Conservation (phyloP, 352 stramenopile species). For the Pythium utonaiense region DNA sequence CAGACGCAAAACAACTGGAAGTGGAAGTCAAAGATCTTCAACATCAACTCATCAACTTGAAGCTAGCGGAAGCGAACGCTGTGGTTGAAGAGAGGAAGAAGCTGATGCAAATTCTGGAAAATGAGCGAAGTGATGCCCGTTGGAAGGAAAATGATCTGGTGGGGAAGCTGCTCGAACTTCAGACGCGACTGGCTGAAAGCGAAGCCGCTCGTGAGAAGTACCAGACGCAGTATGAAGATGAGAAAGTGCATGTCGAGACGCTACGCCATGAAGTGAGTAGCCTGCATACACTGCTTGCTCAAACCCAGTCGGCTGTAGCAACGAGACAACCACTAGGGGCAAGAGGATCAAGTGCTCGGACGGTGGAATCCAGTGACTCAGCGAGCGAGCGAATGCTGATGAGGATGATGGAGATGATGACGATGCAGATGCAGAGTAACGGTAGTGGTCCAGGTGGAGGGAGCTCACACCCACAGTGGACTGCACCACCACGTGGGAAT, state of each 20-base stretch:
- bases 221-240: constrained; percentile 72
- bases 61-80: constrained; percentile 48
- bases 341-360: constrained; percentile 13
- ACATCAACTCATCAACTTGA: constrained; percentile 50
- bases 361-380: constrained; percentile 7
- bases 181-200: constrained; percentile 43
- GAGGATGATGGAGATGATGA: constrained; percentile 71
- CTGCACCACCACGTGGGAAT: not conserved
- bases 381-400: constrained; percentile 38
- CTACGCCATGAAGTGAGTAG: constrained; percentile 62
- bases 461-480: not conserved
- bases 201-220: constrained; percentile 57
- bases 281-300: constrained; percentile 56
- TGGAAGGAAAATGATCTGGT: constrained; percentile 64
- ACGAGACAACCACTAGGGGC: constrained; percentile 20
- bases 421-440: constrained; percentile 24
- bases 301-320: constrained; percentile 53
- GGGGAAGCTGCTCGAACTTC: constrained; percentile 40
- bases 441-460: not conserved
- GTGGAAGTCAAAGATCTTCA: constrained; percentile 36
- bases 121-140: constrained; percentile 43
- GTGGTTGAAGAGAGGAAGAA: constrained; percentile 52
- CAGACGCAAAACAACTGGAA: constrained; percentile 23
- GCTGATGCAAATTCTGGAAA: constrained; percentile 45
- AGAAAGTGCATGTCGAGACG: constrained; percentile 66